Evolutionary conservation across 257 asterid genomes (phyloP).

Genomic region (Nicotiana undulata): DNA sequence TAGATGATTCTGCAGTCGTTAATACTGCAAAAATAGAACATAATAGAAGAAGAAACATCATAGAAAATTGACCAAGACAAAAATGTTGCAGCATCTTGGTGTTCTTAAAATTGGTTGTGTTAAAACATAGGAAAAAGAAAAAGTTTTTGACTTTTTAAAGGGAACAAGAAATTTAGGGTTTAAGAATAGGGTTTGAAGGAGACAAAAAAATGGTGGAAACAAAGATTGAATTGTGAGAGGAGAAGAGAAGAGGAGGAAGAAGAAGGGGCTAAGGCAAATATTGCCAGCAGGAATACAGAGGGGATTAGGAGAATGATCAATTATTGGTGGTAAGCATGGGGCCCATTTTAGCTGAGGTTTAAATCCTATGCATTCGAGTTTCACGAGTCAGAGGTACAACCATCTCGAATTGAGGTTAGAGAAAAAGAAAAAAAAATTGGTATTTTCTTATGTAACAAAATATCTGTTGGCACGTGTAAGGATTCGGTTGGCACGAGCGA

Average conservation of each 20-base stretch:
- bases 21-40: slow-evolving; percentile 6
- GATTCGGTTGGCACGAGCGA: not conserved
- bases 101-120: not conserved
- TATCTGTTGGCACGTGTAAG: not conserved
- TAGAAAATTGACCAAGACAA: slow-evolving; percentile 14
- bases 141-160: not conserved
- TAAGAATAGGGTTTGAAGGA: not conserved
- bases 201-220: not conserved
- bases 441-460: too few relatives aligned
- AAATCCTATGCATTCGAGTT: too few relatives aligned
- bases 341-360: too few relatives aligned
- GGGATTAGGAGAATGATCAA: slow-evolving; percentile 42
- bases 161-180: not conserved
- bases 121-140: not conserved
- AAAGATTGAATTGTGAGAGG: not conserved
- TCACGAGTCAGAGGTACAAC: too few relatives aligned
- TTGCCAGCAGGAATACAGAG: slow-evolving; percentile 52
- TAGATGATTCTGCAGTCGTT: slow-evolving; percentile 27
- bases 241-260: slow-evolving; percentile 1
- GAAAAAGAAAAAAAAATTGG: too few relatives aligned
- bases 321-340: slow-evolving; percentile 36
- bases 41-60: slow-evolving; percentile 13
- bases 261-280: slow-evolving; percentile 14
- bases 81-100: slow-evolving; percentile 3
- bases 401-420: too few relatives aligned